Conservation (phyloP, 305 asterid species). For the Fraxinus xanthoxyloides region DNA sequence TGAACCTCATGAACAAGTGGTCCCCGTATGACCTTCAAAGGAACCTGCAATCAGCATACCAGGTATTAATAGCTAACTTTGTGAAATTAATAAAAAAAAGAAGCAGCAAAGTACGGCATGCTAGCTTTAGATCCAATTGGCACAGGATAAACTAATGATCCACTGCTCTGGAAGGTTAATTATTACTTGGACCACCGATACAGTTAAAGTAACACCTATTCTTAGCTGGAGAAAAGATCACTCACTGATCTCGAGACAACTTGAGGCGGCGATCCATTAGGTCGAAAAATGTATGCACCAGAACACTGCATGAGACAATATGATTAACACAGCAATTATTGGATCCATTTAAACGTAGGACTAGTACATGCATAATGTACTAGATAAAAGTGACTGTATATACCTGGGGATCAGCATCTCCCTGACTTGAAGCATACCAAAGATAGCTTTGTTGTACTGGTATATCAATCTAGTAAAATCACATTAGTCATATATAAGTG, state of each 20-base stretch:
- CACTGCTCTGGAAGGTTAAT: background rate
- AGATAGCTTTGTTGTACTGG: constrained; percentile 82
- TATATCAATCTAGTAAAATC: constrained; percentile 53
- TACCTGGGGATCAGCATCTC: constrained; percentile 59
- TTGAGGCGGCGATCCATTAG: constrained; percentile 52
- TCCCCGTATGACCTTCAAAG: constrained; percentile 62
- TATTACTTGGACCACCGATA: background rate
- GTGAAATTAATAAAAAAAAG: background rate
- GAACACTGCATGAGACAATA: constrained; percentile 48
- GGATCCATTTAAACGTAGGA: background rate
- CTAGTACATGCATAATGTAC: background rate
- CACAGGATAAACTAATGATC: background rate
- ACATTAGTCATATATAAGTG: constrained; percentile 4
- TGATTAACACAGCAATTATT: constrained; percentile 14
- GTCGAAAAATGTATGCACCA: constrained; percentile 88
- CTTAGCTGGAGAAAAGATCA: background rate
- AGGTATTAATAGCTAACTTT: background rate
- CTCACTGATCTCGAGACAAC: constrained; percentile 70
- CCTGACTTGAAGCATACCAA: constrained; percentile 66
- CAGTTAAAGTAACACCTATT: background rate
- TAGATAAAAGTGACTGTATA: background rate
- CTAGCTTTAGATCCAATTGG: background rate
- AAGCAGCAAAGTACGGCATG: background rate
- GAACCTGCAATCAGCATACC: constrained; percentile 43
- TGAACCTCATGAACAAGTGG: constrained; percentile 80